Percentiles rank a stretch among this genome's conserved stretches.
These are phyloP conservation scores for Schizonepeta tenuifolia DNA, from an alignment of 257 asterid species.

Conservation along the genomic window DNA sequence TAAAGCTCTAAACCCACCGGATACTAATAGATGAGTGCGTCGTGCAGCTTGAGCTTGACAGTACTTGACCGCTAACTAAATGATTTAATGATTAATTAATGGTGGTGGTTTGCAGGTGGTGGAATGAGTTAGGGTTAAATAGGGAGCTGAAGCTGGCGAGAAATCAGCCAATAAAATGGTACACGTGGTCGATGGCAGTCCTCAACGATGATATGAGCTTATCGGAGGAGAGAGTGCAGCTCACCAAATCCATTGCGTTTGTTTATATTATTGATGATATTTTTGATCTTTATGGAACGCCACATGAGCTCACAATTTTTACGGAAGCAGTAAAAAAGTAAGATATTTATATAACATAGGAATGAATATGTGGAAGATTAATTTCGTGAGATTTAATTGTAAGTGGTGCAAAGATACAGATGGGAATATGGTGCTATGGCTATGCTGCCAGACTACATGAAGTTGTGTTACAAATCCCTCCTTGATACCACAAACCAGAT, in stretches of 20 bases:
- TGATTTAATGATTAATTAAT: too few relatives aligned
- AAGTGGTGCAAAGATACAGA: constrained; percentile 1
- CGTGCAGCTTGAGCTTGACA: too few relatives aligned
- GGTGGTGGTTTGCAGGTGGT: constrained; percentile 45
- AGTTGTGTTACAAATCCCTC: constrained; percentile 46
- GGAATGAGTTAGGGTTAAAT: constrained; percentile 43
- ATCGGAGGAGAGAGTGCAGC: constrained; percentile 34
- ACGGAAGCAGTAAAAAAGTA: constrained; percentile 40
- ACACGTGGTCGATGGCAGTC: constrained; percentile 41
- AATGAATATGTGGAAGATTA: too few relatives aligned
- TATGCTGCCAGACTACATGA: constrained; percentile 55
- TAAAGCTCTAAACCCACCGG: too few relatives aligned
- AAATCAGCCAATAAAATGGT: constrained; percentile 47
- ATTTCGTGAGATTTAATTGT: neutral
- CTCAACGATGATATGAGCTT: constrained; percentile 27
- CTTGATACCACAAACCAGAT: constrained; percentile 46
- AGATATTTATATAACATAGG: too few relatives aligned
- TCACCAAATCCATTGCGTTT: constrained; percentile 45
- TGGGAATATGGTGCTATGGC: constrained; percentile 43
- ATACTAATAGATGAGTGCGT: too few relatives aligned
- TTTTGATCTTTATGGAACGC: constrained; percentile 46
- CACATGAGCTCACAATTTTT: constrained; percentile 37
- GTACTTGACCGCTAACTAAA: too few relatives aligned
- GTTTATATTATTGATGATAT: constrained; percentile 52
- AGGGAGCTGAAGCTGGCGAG: constrained; percentile 42